Evolutionary conservation across 306 rosid genomes (phyloP), one percentile per base, ranked within the genome.

Genomic region (Gynostemma pentaphyllum): DNA sequence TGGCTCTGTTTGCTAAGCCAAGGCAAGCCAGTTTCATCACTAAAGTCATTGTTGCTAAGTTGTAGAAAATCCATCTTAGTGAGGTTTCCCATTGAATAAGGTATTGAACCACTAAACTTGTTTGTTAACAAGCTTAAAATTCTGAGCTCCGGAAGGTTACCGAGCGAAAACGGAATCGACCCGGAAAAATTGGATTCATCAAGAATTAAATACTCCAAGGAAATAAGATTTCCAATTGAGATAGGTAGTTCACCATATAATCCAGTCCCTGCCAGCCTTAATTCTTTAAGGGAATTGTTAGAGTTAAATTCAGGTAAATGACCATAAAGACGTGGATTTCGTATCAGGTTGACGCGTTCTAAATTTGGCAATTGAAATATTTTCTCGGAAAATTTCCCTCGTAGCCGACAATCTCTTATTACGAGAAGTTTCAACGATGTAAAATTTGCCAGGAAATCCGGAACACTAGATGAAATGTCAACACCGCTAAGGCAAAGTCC

Each of bases 321-420:
- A 6, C 39, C 39, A 34, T 34, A 34, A 34, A 34, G 39, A 34
- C 9, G 5, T 34, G 2, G 39, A 34, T 34, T 34, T 0, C 9
- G 1, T 9, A 4, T 0, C 10, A 72, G 2, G 1, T 1, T 0
- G 22, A 82, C 54, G 21, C 9, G 0, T 30, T 13, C 24, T 47
- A 82, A 29, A 19, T 76, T 66, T 45, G 71, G 78, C 13, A 76
- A 41, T 4, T 57, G 62, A 34, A 82, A 78, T 19, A 75, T 55
- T n/a, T n/a, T n/a, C n/a, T n/a, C 18, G 0, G 75, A 78, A 15
- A 82, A 73, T 27, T 64, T 64, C 3, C 83, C 83, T 16, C 19
- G 4, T 11, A 82, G 0, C 0, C 13, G 19, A 15, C 81, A 75
- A 2, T 29, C 0, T 0, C 0, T 0, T 2, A 72, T n/a, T 6